Conservation (phyloP, 495 filamentous ascomycete species). For the Xylaria cubensis region DNA sequence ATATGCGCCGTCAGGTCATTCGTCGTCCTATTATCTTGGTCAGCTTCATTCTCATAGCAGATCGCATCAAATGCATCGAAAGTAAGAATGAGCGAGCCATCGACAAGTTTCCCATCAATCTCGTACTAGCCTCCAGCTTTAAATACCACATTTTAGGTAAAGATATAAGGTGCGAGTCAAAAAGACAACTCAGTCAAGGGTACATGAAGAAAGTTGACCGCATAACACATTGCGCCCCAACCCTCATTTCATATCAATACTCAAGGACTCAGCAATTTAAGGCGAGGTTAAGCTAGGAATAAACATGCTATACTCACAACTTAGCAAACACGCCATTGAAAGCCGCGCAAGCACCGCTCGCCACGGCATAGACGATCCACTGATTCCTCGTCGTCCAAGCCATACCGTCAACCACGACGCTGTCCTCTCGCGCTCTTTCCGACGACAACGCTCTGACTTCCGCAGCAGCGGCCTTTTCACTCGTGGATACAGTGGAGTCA, state of each 20-base stretch:
- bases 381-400: slow-evolving; percentile 50
- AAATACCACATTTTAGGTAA: neutral
- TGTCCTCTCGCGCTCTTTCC: neutral
- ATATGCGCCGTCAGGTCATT: slow-evolving; percentile 79
- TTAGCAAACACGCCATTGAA: slow-evolving; percentile 97
- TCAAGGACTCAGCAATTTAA: neutral
- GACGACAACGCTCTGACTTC: neutral
- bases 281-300: slow-evolving; percentile 5
- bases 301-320: slow-evolving; percentile 62
- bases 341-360: slow-evolving; percentile 88
- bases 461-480: neutral
- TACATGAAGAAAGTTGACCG: neutral
- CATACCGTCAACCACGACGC: slow-evolving; percentile 22
- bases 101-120: neutral
- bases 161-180: neutral
- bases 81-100: neutral
- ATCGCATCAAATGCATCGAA: neutral
- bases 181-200: neutral
- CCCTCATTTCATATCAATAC: neutral
- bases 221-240: neutral
- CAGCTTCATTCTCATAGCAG: neutral
- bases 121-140: neutral
- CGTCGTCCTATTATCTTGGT: slow-evolving; percentile 67
- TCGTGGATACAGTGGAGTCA: neutral
- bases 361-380: slow-evolving; percentile 84